Percentiles rank a stretch among this genome's conserved stretches.
phyloP scores from a whole-genome alignment of 2,329 filamentous ascomycete genomes.

The Fusarium chuoi region DNA sequence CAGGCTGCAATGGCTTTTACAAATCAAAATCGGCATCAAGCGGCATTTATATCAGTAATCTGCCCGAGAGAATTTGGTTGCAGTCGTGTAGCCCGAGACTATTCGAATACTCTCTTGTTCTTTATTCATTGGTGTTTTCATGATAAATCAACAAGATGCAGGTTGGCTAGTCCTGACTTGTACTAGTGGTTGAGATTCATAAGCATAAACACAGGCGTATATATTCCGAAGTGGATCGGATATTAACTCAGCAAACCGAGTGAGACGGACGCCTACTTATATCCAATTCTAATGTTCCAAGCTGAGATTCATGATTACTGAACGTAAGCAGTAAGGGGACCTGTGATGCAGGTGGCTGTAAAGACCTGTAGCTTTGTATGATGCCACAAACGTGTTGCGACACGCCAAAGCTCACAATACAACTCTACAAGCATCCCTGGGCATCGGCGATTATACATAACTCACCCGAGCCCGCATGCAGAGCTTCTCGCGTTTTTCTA shows the following conservation, averaged over 20 bases:
- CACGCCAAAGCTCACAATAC: neutral
- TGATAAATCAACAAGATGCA: neutral
- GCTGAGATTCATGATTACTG: neutral
- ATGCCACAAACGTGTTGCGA: neutral
- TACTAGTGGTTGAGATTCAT: too few relatives aligned
- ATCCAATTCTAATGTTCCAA: fast-evolving
- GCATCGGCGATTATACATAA: neutral
- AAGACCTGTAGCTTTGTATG: neutral
- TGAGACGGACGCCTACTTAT: fast-evolving
- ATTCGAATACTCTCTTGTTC: neutral
- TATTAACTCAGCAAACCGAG: neutral
- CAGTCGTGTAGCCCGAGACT: neutral
- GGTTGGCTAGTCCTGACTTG: fast-evolving
- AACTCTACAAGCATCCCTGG: neutral
- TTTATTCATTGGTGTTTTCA: neutral
- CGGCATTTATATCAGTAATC: neutral
- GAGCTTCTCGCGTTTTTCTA: fast-evolving
- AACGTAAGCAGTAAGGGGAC: neutral
- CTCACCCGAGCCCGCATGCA: neutral
- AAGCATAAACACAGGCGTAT: neutral
- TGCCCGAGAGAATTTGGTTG: neutral
- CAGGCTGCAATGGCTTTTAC: neutral
- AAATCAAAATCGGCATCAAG: fast-evolving
- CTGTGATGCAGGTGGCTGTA: neutral
- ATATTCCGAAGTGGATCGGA: neutral